Evolutionary conservation across 768 basidiomycete species (phyloP), one percentile per base, ranked within the genome.

Genomic region (Pleurotus platypus): DNA sequence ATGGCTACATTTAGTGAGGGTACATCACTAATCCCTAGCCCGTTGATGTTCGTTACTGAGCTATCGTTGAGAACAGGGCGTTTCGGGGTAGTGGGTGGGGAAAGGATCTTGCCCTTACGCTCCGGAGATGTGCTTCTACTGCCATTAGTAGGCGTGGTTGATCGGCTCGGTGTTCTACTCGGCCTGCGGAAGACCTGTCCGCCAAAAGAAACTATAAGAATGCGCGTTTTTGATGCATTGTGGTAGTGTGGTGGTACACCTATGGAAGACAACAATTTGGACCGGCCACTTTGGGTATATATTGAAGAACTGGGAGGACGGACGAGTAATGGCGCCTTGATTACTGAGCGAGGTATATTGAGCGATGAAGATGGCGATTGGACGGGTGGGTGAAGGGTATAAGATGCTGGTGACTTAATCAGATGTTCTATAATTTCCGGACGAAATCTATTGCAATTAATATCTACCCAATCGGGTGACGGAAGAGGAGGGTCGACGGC

Each of bases 191-290:
- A 86, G 6, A 85, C 72, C 63, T 92, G 90, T 0, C 90, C 90
- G 13, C 90, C 90, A 64, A 92, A 92, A 1, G 89, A 91, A 5
- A 92, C 87, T 24, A 92, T 72, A 24, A 92, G 76, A 42, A 92
- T 80, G 63, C 82, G 87, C 2, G 81, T 84, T 18, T 61, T 69
- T 4, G 61, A 58, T 0, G 75, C 69, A 57, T 84, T 75, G 37
- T 85, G 81, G 5, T 77, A 66, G 15, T 79, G 62, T 9, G 55
- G 49, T 0, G 89, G 87, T 0, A 92, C 70, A 18, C 87, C 88
- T 43, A 89, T 76, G 1, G 78, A 77, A 1, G 66, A 60, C 3
- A 91, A 77, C n/a, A 91, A 67, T 5, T 64, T 66, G 9, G 74
- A 64, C n/a, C 88, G 79, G 12, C 86, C 86, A 50, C 72, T 66